Conservation (phyloP, 2,329 filamentous ascomycete species). For the Alternaria sp. region DNA sequence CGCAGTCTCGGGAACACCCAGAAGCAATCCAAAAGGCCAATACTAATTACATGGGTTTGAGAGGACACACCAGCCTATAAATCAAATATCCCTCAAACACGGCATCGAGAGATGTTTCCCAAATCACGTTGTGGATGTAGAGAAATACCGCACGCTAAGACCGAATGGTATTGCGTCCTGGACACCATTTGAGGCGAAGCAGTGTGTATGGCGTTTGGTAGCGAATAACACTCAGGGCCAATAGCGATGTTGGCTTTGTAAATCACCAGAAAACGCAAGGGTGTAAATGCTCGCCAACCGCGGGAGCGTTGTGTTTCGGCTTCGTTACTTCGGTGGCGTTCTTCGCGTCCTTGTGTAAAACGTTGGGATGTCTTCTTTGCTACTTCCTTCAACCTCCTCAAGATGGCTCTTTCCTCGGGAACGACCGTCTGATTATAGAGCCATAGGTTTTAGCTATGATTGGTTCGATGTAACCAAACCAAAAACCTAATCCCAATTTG, state of each 20-base stretch:
- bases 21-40: not conserved
- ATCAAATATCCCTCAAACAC: not conserved
- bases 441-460: not conserved
- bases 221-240: not conserved
- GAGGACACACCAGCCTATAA: not conserved
- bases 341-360: not conserved
- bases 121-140: not conserved
- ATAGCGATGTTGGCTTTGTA: not conserved
- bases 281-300: not conserved
- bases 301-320: not conserved
- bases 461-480: not conserved
- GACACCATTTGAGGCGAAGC: not conserved
- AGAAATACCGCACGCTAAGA: constrained; percentile 5
- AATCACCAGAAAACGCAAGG: not conserved
- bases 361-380: not conserved
- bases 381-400: not conserved
- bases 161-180: not conserved
- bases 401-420: not conserved
- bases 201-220: not conserved
- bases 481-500: constrained; percentile 1
- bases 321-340: not conserved
- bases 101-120: not conserved
- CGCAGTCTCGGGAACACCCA: not conserved
- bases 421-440: not conserved
- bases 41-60: not conserved